Percentiles rank a stretch among this genome's conserved stretches.
phyloP scores from a whole-genome alignment of 208 protist species.

The Leishmania braziliensis region DNA sequence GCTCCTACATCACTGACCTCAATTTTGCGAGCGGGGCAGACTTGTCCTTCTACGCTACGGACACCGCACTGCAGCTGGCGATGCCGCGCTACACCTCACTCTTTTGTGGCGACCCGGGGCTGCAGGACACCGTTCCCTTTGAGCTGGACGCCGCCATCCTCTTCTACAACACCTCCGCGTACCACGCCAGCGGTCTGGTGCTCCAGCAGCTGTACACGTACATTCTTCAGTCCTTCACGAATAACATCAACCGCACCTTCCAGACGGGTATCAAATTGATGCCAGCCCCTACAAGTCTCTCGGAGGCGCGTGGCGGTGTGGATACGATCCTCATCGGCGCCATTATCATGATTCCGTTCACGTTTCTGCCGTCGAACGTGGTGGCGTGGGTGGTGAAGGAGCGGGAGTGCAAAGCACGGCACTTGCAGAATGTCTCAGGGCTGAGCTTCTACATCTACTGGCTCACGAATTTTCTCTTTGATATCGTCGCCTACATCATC shows the following conservation, averaged over 20 bases:
- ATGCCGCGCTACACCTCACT: conserved; percentile 44
- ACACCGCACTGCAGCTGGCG: conserved; percentile 41
- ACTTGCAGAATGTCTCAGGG: conserved; percentile 78
- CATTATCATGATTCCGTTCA: conserved; percentile 75
- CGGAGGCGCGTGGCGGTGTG: conserved; percentile 30
- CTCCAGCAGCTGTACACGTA: conserved; percentile 42
- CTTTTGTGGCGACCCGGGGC: conserved; percentile 28
- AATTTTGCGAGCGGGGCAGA: conserved; percentile 19
- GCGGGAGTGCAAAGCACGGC: conserved; percentile 61
- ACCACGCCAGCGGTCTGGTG: conserved; percentile 42
- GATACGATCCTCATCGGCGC: conserved; percentile 57
- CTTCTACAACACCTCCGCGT: conserved; percentile 70
- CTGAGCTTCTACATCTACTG: conserved; percentile 70
- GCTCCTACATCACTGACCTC: conserved; percentile 22
- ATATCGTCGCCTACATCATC: conserved; percentile 65
- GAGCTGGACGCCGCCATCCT: conserved; percentile 23
- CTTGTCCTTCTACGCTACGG: conserved; percentile 38
- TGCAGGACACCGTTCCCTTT: conserved; percentile 44
- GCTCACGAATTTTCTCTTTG: conserved; percentile 85
- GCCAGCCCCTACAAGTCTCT: conserved; percentile 33
- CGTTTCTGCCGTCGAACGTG: conserved; percentile 64
- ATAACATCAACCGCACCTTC: conserved; percentile 10
- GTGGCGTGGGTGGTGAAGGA: conserved; percentile 86
- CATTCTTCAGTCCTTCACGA: conserved; percentile 40
- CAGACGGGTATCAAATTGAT: conserved; percentile 25